phyloP scores from a whole-genome alignment of 1,284 basidiomycete species.

The Cerioporus squamosus region DNA sequence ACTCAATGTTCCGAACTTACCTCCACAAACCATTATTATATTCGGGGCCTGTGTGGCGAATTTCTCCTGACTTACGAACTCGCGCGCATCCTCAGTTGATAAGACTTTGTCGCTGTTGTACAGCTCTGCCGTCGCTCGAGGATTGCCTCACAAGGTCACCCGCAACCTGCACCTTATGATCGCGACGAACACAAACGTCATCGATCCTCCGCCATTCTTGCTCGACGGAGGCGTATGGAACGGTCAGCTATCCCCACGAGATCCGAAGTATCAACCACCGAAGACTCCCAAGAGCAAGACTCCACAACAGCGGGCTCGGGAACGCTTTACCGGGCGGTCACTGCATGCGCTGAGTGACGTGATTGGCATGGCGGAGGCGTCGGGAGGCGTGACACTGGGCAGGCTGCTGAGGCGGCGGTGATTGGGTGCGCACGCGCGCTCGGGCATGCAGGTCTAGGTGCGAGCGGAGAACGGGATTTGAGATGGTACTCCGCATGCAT shows the following conservation, averaged over 20 bases:
- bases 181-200: constrained; percentile 31
- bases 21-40: no score
- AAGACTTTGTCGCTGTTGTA: constrained; percentile 57
- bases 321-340: constrained; percentile 30
- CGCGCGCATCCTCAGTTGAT: constrained; percentile 47
- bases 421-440: neutral
- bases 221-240: constrained; percentile 43
- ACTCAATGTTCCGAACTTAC: no score
- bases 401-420: constrained; percentile 15
- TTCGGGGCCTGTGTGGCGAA: no score
- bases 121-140: constrained; percentile 59
- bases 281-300: neutral
- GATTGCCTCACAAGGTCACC: constrained; percentile 61
- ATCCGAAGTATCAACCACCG: constrained; percentile 18
- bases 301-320: neutral
- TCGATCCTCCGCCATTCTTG: constrained; percentile 1
- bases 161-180: constrained; percentile 46
- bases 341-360: constrained; percentile 48
- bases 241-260: constrained; percentile 36
- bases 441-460: no score
- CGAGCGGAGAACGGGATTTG: no score
- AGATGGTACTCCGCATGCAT: no score
- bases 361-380: constrained; percentile 55
- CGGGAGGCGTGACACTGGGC: constrained; percentile 47
- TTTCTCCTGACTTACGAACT: neutral